Evolutionary conservation across 1,284 basidiomycete species (phyloP).

Genomic region (Ceratobasidium sp.): DNA sequence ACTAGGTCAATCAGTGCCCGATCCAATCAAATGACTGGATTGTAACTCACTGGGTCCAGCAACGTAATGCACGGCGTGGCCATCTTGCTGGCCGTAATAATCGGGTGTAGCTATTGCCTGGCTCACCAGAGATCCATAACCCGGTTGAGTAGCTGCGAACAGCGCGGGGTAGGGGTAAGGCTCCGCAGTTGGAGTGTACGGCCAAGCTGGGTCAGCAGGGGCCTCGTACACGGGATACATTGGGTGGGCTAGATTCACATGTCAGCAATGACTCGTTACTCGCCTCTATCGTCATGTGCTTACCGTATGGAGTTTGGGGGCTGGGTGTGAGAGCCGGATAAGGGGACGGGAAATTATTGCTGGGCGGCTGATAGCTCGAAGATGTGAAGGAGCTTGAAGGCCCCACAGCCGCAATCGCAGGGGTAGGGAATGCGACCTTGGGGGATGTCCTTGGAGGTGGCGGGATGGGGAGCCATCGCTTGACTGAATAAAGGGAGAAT

Average conservation of each 20-base stretch:
- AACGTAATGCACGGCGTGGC: slow-evolving; percentile 17
- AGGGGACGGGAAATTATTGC: neutral
- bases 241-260: neutral
- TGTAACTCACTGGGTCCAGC: slow-evolving; percentile 24
- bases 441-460: neutral
- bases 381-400: neutral
- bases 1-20: slow-evolving; percentile 34
- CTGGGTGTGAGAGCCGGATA: slow-evolving; percentile 29
- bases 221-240: slow-evolving; percentile 3
- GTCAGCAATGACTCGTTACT: neutral
- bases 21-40: neutral
- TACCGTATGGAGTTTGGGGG: slow-evolving; percentile 10
- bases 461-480: slow-evolving; percentile 13
- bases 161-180: neutral
- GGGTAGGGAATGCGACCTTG: slow-evolving; percentile 3
- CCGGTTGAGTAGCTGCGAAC: slow-evolving; percentile 1
- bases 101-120: slow-evolving; percentile 4
- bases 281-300: neutral
- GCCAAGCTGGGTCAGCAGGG: neutral
- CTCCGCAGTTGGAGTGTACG: neutral
- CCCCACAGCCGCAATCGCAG: neutral
- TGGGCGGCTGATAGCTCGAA: neutral
- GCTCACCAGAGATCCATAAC: neutral
- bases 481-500: slow-evolving; percentile 7
- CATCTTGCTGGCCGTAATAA: slow-evolving; percentile 20